phyloP scores from a whole-genome alignment of 2,329 filamentous ascomycete genomes.

The Hymenoscyphus infarciens region DNA sequence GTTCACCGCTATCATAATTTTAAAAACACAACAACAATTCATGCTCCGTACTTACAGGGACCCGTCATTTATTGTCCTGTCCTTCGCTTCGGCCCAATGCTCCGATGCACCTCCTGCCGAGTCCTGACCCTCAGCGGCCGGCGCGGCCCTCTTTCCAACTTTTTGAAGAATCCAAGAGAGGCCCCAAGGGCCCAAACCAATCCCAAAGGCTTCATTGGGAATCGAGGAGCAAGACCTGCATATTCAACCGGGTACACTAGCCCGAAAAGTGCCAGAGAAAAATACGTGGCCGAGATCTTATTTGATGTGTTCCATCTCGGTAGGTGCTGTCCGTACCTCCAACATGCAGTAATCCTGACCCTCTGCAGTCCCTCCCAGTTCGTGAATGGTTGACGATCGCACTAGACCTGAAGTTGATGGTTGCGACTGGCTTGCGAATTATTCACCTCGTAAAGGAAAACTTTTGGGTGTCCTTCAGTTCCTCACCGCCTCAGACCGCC shows the following conservation, averaged over 20 bases:
- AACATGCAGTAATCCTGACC: neutral
- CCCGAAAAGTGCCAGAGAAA: neutral
- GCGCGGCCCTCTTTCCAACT: neutral
- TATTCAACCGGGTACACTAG: conserved; percentile 3
- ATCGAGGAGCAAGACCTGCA: conserved; percentile 1
- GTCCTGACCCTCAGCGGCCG: neutral
- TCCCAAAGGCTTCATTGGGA: neutral
- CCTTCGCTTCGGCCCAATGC: neutral
- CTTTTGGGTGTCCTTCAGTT: conserved; percentile 10
- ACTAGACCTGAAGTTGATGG: conserved; percentile 19
- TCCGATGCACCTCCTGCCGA: conserved; percentile 1
- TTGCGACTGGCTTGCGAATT: conserved; percentile 20
- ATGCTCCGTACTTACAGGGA: conserved; percentile 3
- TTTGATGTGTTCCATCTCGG: conserved; percentile 2
- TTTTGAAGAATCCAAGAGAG: neutral
- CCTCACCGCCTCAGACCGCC: conserved; percentile 20
- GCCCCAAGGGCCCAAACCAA: neutral
- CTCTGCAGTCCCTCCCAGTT: neutral
- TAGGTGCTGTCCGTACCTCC: neutral
- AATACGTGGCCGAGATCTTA: conserved; percentile 4
- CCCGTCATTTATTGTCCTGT: neutral
- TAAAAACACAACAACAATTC: conserved; percentile 15
- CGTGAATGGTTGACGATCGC: conserved; percentile 3
- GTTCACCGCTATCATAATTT: conserved; percentile 28
- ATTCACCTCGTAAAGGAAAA: conserved; percentile 1